A percentile compares a stretch with the other conserved stretches of the same genome.
Evolutionary conservation across 2,329 filamentous ascomycete genomes (phyloP).

Genomic region (Fonsecaea nubica): DNA sequence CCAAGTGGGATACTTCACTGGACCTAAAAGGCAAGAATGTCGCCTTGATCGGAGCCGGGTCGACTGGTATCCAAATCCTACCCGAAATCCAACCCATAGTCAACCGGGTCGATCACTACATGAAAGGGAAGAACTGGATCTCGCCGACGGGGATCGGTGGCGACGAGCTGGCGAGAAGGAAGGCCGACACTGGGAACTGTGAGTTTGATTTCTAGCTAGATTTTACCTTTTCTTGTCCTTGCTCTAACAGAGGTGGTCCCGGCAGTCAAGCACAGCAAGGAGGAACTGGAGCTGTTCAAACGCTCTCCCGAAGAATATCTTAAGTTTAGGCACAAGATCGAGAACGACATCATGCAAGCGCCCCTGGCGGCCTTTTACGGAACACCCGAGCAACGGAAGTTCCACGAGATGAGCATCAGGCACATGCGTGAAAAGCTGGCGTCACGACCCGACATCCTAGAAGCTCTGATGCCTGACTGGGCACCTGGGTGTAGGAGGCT

Average conservation of each 20-base stretch:
- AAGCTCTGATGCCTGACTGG: conserved; percentile 27
- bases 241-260: background rate
- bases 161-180: background rate
- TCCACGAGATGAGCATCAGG: background rate
- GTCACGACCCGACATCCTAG: conserved; percentile 41
- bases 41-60: conserved; percentile 43
- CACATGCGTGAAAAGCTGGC: conserved; percentile 28
- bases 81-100: conserved; percentile 45
- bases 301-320: background rate
- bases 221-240: too few relatives aligned
- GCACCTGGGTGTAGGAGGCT: conserved; percentile 18
- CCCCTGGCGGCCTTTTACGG: background rate
- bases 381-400: background rate
- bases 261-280: background rate
- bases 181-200: conserved; percentile 10
- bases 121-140: conserved; percentile 39
- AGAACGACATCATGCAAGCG: conserved; percentile 25
- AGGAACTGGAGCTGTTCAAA: conserved; percentile 1
- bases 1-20: conserved; percentile 39
- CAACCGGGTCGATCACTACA: conserved; percentile 38
- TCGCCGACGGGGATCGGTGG: conserved; percentile 25
- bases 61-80: conserved; percentile 49
- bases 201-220: background rate
- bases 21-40: conserved; percentile 39
- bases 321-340: conserved; percentile 35